These are phyloP conservation scores for Adansonia gregorii DNA, from an alignment of 441 rosid species.

Conservation along the genomic window DNA sequence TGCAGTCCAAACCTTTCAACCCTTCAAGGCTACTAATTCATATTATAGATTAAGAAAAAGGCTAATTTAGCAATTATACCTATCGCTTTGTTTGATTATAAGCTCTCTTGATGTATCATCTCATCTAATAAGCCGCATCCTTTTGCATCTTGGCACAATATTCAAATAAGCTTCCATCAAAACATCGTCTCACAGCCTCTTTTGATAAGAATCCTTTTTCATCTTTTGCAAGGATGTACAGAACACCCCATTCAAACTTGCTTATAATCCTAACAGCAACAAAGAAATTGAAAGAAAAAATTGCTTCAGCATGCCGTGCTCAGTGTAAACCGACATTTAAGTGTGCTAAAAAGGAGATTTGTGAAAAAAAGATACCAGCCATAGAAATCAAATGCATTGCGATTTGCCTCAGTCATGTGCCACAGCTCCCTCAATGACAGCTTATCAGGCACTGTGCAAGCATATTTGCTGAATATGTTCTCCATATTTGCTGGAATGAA, in stretches of 20 bases:
- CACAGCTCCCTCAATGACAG: slow-evolving; percentile 38
- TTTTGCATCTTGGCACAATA: slow-evolving; percentile 1
- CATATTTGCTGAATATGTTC: slow-evolving; percentile 44
- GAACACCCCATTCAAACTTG: slow-evolving; percentile 15
- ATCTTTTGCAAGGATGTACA: neutral
- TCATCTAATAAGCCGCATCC: neutral
- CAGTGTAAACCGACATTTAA: neutral
- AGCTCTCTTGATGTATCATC: neutral
- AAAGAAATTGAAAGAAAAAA: neutral
- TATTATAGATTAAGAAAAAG: neutral
- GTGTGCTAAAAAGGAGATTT: neutral
- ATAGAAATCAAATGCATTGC: slow-evolving; percentile 36
- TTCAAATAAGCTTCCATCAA: slow-evolving; percentile 21
- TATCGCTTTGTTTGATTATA: neutral
- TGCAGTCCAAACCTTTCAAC: neutral
- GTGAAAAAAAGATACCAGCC: slow-evolving; percentile 36
- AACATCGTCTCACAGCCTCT: slow-evolving; percentile 16
- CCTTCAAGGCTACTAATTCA: neutral
- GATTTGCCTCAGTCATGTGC: slow-evolving; percentile 44
- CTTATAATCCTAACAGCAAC: neutral
- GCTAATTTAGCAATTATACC: neutral
- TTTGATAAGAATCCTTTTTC: slow-evolving; percentile 15
- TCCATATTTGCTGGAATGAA: slow-evolving; percentile 35
- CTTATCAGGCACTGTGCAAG: slow-evolving; percentile 35
- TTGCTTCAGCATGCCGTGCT: neutral